Base-by-base conservation (phyloP, 441 rosid species). In the Gossypium trilobum region DNA sequence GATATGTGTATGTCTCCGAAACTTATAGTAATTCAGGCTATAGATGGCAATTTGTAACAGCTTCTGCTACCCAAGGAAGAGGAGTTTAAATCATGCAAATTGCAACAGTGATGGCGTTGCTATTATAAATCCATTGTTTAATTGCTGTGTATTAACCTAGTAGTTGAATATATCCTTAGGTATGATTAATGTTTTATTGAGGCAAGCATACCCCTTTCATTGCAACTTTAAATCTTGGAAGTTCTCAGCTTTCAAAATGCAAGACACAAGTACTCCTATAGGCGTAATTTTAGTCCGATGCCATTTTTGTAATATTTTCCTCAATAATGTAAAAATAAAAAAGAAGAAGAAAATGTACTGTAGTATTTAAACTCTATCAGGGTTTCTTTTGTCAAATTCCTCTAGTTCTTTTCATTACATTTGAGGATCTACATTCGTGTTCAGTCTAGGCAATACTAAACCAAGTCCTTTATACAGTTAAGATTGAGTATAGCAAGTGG, bases 171-270 rank as follows among this genome's bases (percentile, higher is more conserved):
- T 22, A 44, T 20, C 36, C 44, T 22, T 5, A 20, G 33, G 69
- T 65, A n/a, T 46, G 55, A 46, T 44, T 44, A 65, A 42, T 64
- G 2, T 2, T 65, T 36, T 65, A 20, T 64, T 20, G 52, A 20
- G 68, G 54, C 31, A 20, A 62, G 68, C 4, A 4, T 39, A 62
- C 39, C 27, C 25, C 19, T 44, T 44, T 65, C 70, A 44, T 44
- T 42, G 55, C 55, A 44, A 22, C 55, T 46, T 65, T 20, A 64
- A 64, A 42, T 20, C 11, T 64, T 65, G 55, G 70, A 46, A 44
- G 48, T 46, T 65, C 33, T 22, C 10, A 17, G 13, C 42, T 27
- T 36, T n/a, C 23, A 1, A 4, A 36, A 36, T 36, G 8, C 11
- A 8, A 36, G 44, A 36, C 44, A 36, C 44, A 36, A 8, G 23